These are phyloP conservation scores for Linum tenue DNA, from an alignment of 345 rosid genomes.

Conservation along the genomic window DNA sequence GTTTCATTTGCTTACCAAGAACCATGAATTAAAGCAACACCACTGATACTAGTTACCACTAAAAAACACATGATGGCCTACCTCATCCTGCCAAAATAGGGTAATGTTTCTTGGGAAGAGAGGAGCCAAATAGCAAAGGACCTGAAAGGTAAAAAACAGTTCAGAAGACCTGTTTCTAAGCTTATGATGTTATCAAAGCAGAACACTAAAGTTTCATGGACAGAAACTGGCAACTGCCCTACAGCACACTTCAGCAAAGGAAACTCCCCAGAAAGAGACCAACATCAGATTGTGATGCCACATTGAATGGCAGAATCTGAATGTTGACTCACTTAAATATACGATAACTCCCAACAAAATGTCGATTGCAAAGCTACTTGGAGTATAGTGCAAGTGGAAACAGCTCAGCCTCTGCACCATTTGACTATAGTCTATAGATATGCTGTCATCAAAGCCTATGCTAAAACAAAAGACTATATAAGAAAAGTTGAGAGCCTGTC, in stretches of 20 bases:
- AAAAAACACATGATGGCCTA: slow-evolving; percentile 23
- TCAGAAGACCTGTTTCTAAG: neutral
- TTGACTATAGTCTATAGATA: neutral
- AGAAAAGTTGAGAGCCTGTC: neutral
- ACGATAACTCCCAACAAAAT: neutral
- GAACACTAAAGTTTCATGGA: no score
- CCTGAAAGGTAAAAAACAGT: slow-evolving; percentile 43
- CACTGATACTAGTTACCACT: slow-evolving; percentile 4
- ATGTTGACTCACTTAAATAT: neutral
- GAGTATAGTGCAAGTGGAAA: neutral
- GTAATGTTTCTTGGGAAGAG: slow-evolving; percentile 77
- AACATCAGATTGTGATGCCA: neutral
- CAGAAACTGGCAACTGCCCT: neutral
- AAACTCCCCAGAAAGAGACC: neutral
- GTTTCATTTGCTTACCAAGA: neutral
- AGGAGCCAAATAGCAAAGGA: slow-evolving; percentile 79
- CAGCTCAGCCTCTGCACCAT: neutral
- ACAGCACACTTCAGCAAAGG: no score
- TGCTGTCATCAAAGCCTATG: neutral
- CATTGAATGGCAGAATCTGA: neutral
- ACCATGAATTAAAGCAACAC: neutral
- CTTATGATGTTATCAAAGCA: neutral
- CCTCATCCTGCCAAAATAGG: slow-evolving; percentile 99
- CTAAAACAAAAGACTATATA: neutral
- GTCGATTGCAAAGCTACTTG: neutral